Base-by-base conservation (phyloP, 2,329 filamentous ascomycete genomes). In the Pyrenophora teres region DNA sequence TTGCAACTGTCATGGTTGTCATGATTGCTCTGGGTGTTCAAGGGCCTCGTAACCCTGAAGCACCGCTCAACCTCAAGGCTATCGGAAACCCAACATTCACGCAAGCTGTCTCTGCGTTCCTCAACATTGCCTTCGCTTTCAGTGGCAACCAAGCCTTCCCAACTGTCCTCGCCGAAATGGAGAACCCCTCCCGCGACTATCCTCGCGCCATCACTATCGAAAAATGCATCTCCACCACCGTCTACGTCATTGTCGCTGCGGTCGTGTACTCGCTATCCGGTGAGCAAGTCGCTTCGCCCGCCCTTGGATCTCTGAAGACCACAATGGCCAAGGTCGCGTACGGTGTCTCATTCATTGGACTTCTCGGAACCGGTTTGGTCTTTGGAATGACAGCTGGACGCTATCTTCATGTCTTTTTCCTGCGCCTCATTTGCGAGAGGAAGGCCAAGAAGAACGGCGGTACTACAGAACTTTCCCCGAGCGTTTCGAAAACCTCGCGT, bases 131-230 rank as follows among this genome's bases (percentile, higher is more conserved):
- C 2, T 68, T 68, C 46, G 60, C 65, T 6, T 68, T 62, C 27
- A 54, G 63, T 3, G 65, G 65, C n/a, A 67, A 65, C 35, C 65
- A 68, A 40, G 64, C 65, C 2, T 68, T 68, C 4, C 63, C 63
- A 1, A 67, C 64, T 2, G 64, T 68, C 13, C 49, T 68, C 12
- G 61, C 58, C 4, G 64, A 68, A 15, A 67, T 68, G 65, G 57
- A 65, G 30, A 62, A 67, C 40, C 62, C 65, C 6, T 62, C 56
- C 25, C 57, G 57, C 30, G 64, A 68, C 39, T 68, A 64, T 23
- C 62, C 64, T 7, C 61, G 59, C 15, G 62, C 65, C 4, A 54
- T 68, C 19, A 62, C 60, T 1, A 66, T 68, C 43, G 63, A 68
- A 38, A 66, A 65, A 32, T 64, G 63, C 32, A 37, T 59, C 36